These are phyloP conservation scores for Zymoseptoria brevis DNA, from an alignment of 2,329 filamentous ascomycete genomes.

Conservation along the genomic window DNA sequence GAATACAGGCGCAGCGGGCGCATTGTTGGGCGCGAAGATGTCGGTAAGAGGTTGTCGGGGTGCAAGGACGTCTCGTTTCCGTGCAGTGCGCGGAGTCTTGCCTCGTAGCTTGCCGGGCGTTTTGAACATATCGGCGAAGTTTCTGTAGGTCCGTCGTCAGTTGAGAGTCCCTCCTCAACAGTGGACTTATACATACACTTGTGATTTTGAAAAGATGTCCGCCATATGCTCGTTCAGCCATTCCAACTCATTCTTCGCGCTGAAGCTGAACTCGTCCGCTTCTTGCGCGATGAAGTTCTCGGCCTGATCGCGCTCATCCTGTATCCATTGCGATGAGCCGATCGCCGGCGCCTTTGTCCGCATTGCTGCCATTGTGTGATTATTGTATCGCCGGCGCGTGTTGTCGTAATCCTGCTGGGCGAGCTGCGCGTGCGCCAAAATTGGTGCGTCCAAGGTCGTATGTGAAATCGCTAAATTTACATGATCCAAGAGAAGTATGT, in stretches of 20 bases:
- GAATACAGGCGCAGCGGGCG: conserved; percentile 43
- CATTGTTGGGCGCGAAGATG: conserved; percentile 39
- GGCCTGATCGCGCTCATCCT: conserved; percentile 73
- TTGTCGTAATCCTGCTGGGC: conserved; percentile 9
- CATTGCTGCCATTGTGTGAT: conserved; percentile 19
- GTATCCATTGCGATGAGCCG: conserved; percentile 58
- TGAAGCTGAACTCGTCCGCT: conserved; percentile 86
- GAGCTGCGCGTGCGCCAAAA: conserved; percentile 2
- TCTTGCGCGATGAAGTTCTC: conserved; percentile 70
- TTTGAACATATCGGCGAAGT: conserved; percentile 92
- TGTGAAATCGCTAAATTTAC: conserved; percentile 12
- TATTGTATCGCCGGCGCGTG: conserved; percentile 2
- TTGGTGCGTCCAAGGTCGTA: conserved; percentile 4
- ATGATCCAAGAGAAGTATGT: conserved; percentile 8
- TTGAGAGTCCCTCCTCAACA: neutral
- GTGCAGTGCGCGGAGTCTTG: conserved; percentile 66
- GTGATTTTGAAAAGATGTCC: conserved; percentile 79
- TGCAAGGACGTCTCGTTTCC: conserved; percentile 53
- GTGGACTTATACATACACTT: conserved; percentile 57
- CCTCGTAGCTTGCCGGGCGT: conserved; percentile 76
- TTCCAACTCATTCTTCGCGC: conserved; percentile 86
- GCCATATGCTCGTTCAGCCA: conserved; percentile 99
- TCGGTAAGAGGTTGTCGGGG: conserved; percentile 47
- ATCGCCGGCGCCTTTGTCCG: conserved; percentile 22
- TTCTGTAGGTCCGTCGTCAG: conserved; percentile 48